Base-by-base conservation (phyloP, 1,139 yeast genomes). In the Kodamaea plutei region DNA sequence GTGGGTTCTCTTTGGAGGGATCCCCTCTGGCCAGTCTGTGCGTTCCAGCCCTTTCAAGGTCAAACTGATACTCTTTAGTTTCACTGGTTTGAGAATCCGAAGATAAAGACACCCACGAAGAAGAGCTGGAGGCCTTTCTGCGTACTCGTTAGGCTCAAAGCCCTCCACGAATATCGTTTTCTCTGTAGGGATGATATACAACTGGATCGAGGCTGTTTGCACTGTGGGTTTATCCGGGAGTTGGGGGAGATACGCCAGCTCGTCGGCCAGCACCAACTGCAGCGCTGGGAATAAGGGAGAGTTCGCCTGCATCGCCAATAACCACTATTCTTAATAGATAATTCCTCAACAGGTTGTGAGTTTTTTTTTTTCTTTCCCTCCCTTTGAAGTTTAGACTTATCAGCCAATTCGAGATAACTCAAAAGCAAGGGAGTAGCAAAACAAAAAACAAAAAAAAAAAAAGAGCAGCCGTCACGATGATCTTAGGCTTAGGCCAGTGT, bases 11-110 rank as follows among this genome's bases (percentile, higher is more conserved):
- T 84, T 85, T 0, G 97, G 96, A 0, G 98, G 98, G 16, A 89
- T 88, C 1, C 96, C 98, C 49, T 93, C 98, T 3, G 97, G 98
- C 97, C 98, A 91, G 42, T 91, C 96, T 0, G 98, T 91, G 40
- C 84, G 66, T 26, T 85, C 76, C 2, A 60, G 54, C 2, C 97
- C 98, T 39, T 73, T 72, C 50, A 91, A 81, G 2, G 69, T 61
- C 32, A 91, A 61, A 3, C 65, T 55, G n/a, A 91, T 75, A 21
- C 76, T 56, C 54, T 84, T 87, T 42, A 91, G 65, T 54, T 81
- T 87, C 22, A 82, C 69, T 0, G 94, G 82, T 49, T 88, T 89
- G 30, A 79, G 52, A 5, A 88, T 73, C 26, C 89, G 66, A 6
- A 91, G 45, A 28, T 81, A 75, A 17, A 91, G 64, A 15, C 93